A percentile compares a stretch with the other conserved stretches of the same genome.
Evolutionary conservation across 2,329 filamentous ascomycete species (phyloP).

Genomic region (Sordariomycetes sp.): DNA sequence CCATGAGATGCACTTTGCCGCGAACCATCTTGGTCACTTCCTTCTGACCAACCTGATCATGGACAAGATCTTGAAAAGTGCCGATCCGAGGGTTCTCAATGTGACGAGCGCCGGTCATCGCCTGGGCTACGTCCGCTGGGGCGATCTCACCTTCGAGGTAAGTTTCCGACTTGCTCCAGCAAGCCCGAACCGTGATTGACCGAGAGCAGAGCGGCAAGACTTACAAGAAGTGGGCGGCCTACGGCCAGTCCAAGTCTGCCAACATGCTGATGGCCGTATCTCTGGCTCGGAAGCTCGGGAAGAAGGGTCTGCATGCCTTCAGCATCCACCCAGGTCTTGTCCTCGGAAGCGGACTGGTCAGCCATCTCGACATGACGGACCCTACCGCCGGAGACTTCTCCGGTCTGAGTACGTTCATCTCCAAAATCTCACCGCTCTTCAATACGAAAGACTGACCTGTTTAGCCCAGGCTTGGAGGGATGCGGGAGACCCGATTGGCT

Average conservation of each 20-base stretch:
- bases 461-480: neutral
- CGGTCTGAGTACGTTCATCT: neutral
- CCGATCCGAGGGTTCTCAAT: constrained; percentile 2
- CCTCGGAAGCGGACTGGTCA: constrained; percentile 8
- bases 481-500: neutral
- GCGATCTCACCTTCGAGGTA: constrained; percentile 3
- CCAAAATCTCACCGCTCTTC: neutral
- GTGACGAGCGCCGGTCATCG: constrained; percentile 3
- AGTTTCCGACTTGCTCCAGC: neutral
- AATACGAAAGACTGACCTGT: constrained; percentile 6
- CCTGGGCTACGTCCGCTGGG: constrained; percentile 2
- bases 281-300: constrained; percentile 10
- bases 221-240: constrained; percentile 14
- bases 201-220: constrained; percentile 5
- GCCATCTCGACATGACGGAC: constrained; percentile 14
- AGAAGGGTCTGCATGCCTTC: constrained; percentile 10
- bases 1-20: constrained; percentile 19
- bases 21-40: constrained; percentile 23
- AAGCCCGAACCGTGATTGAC: neutral
- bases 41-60: constrained; percentile 22
- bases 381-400: no score
- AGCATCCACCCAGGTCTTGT: constrained; percentile 8
- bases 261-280: constrained; percentile 13
- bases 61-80: constrained; percentile 12
- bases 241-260: constrained; percentile 19